Base-by-base conservation (phyloP, 1,139 yeast species). In the Petasospora fabianii region DNA sequence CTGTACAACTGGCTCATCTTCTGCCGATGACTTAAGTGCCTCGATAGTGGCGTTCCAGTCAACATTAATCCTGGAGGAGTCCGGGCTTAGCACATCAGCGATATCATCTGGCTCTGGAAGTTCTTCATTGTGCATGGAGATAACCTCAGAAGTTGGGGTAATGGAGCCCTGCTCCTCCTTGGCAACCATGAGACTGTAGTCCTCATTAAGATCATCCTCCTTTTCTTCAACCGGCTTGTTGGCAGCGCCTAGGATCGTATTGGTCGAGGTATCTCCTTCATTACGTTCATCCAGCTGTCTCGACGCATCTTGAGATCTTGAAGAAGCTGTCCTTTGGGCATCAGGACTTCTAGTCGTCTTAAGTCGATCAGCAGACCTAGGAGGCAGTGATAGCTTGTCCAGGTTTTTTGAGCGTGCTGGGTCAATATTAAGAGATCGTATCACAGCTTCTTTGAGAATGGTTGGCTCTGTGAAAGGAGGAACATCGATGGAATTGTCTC, bases 1-100 rank as follows among this genome's bases (percentile, higher is more conserved):
- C 21, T 32, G 20, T 1, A 27, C 20, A 2, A 13, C 26, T 3
- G 37, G 34, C 11, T 37, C 41, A 5, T 29, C 39, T 9, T 39
- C 45, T 2, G 48, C 30, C 3, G 50, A 47, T 2, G 35, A 19
- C 32, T 42, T 41, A 26, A 51, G 24, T 3, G 53, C 53, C 17
- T 46, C 45, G n/a, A 49, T 32, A 1, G 53, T 45, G 11, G 55
- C 55, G 26, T 43, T 36, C 55, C 55, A 51, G 20, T 51, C 54
- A 6, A 51, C 40, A 18, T 39, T 41, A 2, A 50, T 24, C 3
- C 40, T 41, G 16, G 24, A 29, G 11, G 27, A 26, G 6, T 27
- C 41, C 11, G 32, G 35, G 13, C 13, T 18, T 14, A 12, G n/a
- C n/a, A 26, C 8, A 14, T 13, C 16, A 10, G n/a, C 7, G 10